A percentile compares a stretch with the other conserved stretches of the same genome.
Evolutionary conservation across 2,329 filamentous ascomycete species (phyloP).

Genomic region (Verticillium nonalfalfae): DNA sequence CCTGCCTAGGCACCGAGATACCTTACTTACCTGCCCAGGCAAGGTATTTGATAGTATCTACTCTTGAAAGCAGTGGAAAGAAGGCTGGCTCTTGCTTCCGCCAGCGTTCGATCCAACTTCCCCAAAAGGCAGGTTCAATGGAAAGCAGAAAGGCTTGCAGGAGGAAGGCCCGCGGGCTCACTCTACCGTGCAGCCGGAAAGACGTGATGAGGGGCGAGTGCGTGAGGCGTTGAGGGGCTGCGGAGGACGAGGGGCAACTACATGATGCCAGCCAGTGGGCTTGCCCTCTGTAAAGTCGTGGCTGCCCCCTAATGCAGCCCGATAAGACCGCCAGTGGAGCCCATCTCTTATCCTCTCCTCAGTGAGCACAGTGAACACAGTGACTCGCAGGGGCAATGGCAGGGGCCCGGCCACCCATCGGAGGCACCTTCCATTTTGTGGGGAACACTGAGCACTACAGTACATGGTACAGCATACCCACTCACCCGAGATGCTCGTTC

Average conservation of each 20-base stretch:
- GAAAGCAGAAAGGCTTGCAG: not conserved
- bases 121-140: not conserved
- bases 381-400: not conserved
- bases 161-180: not conserved
- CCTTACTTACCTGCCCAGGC: no score
- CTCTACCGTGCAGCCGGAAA: not conserved
- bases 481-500: no score
- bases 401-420: not conserved
- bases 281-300: not conserved
- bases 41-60: no score
- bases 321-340: slow-evolving; percentile 1
- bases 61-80: not conserved
- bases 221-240: not conserved
- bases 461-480: no score
- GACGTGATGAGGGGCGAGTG: not conserved
- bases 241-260: not conserved
- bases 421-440: not conserved
- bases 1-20: no score
- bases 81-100: not conserved
- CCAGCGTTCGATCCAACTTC: not conserved
- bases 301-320: slow-evolving; percentile 1
- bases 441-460: not conserved
- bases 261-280: not conserved
- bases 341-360: not conserved
- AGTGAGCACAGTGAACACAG: not conserved